phyloP scores from a whole-genome alignment of 371 early-diverging fungal species.

The Mucor irregularis region DNA sequence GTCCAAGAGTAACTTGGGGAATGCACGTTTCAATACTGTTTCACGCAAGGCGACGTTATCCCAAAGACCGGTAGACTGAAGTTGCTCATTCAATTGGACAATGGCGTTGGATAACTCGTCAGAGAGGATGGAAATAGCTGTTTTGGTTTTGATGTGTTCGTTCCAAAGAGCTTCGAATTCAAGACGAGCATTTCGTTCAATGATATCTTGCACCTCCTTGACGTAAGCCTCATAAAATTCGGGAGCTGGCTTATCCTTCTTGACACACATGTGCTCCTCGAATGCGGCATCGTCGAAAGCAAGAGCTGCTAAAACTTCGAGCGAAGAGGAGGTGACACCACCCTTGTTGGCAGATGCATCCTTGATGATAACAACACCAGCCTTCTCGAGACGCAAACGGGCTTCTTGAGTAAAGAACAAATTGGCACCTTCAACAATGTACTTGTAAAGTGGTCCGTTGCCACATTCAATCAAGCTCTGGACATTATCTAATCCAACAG shows the following conservation, averaged over 20 bases:
- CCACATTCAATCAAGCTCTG: slow-evolving; percentile 72
- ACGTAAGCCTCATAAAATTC: slow-evolving; percentile 92
- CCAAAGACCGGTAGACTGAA: slow-evolving; percentile 92
- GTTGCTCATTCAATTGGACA: slow-evolving; percentile 89
- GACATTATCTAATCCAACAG: slow-evolving; percentile 94
- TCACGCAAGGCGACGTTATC: slow-evolving; percentile 84
- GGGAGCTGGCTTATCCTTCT: slow-evolving; percentile 63
- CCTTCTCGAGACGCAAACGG: slow-evolving; percentile 92
- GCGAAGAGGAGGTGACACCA: slow-evolving; percentile 95
- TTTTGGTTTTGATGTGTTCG: slow-evolving; percentile 76
- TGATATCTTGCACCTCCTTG: slow-evolving; percentile 86
- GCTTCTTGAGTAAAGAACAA: slow-evolving; percentile 98
- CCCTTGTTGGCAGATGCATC: slow-evolving; percentile 99
- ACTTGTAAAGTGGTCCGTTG: slow-evolving; percentile 93
- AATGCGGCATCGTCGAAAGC: slow-evolving; percentile 93
- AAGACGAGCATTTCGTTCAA: slow-evolving; percentile 90
- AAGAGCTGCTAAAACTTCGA: slow-evolving; percentile 94
- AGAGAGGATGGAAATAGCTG: slow-evolving; percentile 84
- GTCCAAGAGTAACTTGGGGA: slow-evolving; percentile 89
- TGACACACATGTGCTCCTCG: slow-evolving; percentile 88
- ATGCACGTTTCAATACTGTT: slow-evolving; percentile 83
- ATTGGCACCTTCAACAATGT: slow-evolving; percentile 98
- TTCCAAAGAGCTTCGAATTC: slow-evolving; percentile 97
- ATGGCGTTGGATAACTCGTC: slow-evolving; percentile 93
- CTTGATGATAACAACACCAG: slow-evolving; percentile 93